Evolutionary conservation across 805 yeast species (phyloP), one percentile per base, ranked within the genome.

Genomic region (Cyberlindnera sargentensis): DNA sequence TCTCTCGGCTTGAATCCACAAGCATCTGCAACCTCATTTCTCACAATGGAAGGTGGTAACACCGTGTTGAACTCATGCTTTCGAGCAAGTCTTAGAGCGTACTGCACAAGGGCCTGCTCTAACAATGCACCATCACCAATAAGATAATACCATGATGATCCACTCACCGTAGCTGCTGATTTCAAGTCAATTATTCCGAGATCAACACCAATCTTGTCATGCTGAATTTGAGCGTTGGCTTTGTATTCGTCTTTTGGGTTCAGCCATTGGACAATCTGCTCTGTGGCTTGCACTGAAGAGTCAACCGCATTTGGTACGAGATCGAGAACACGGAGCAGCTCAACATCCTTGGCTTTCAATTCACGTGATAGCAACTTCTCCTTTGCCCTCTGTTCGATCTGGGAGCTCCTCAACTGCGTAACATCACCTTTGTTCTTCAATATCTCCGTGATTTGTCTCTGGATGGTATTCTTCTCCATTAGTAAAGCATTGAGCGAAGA

Each of bases 1-100:
- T 93, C 98, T 47, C 95, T 76, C 9, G 99, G 99, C 56, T 82
- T 80, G 66, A 90, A 93, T 0, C 99, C 99, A 68, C 99, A 93
- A 0, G 96, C 96, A 50, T 73, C 68, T 0, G 90, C 79, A 5
- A 87, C 68, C 48, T 85, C 95, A 20, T 78, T 68, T 51, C 84
- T 77, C 3, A 90, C 95, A 11, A 93, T 76, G 0, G 95, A 76
- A 2, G 99, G 99, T 0, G 98, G 97, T 8, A 77, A 62, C 8
- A 82, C 77, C 73, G 83, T 74, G 31, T 63, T 62, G 64, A 85
- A 93, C 0, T 95, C 95, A 8, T 68, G 58, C 37, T 64, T 53
- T 37, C 86, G 67, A 3, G 96, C 96, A 43, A 70, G 63, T 31
- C 74, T 67, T 41, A 91, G 61, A 0, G 95, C 83, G 60, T 81